Conservation (phyloP, 2,329 filamentous ascomycete genomes). For the Clathrospora elynae region DNA sequence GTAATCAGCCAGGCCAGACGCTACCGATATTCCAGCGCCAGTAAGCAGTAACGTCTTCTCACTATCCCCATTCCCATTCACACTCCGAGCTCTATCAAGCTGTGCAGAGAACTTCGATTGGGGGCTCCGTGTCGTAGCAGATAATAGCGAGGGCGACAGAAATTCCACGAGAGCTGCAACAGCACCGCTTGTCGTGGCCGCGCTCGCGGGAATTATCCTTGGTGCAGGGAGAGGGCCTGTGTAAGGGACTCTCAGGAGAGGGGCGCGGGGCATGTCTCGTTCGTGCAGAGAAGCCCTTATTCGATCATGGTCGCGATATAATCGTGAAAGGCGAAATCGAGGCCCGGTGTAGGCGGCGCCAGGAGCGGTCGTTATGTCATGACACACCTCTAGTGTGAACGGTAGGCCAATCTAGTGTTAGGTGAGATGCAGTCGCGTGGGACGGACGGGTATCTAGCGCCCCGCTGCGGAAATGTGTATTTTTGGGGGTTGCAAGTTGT, state of each 20-base stretch:
- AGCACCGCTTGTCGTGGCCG: constrained; percentile 72
- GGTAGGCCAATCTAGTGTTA: background rate
- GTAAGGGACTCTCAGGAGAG: constrained; percentile 84
- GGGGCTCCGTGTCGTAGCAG: constrained; percentile 20
- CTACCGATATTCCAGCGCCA: constrained; percentile 90
- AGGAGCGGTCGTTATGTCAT: constrained; percentile 20
- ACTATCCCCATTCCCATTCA: constrained; percentile 43
- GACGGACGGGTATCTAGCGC: constrained; percentile 7
- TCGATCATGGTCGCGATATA: constrained; percentile 20
- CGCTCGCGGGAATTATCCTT: constrained; percentile 72
- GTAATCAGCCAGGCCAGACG: constrained; percentile 92
- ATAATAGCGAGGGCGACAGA: constrained; percentile 58
- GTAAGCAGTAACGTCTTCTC: constrained; percentile 69
- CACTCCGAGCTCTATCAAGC: no score
- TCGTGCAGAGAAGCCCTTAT: background rate
- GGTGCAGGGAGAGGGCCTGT: constrained; percentile 80
- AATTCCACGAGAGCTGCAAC: constrained; percentile 78
- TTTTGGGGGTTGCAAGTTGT: constrained; percentile 13
- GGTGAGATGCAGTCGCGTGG: constrained; percentile 7
- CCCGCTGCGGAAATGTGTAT: constrained; percentile 16
- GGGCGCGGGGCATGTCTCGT: constrained; percentile 55
- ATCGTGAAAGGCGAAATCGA: constrained; percentile 7
- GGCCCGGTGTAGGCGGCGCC: constrained; percentile 1
- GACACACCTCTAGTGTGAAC: constrained; percentile 6
- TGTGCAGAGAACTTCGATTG: constrained; percentile 11